Evolutionary conservation across 2,329 filamentous ascomycete genomes (phyloP), one percentile per base, ranked within the genome.

Genomic region (Neofusicoccum ribis): DNA sequence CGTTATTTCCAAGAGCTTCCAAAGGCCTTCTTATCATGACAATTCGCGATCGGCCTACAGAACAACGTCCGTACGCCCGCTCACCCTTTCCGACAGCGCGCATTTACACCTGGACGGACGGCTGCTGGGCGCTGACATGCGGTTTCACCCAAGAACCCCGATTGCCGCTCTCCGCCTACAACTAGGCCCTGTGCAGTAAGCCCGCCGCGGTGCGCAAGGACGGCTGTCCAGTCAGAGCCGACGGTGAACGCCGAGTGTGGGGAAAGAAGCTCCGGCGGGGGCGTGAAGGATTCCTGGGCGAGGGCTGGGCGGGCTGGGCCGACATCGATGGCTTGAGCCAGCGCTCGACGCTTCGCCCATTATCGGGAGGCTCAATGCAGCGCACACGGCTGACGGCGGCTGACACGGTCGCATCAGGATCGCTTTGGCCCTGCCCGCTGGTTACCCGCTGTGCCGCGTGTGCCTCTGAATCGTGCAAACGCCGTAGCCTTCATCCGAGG

Each of bases 191-290:
- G 52, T 14, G 23, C 8, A 46, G 39, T 17, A 59, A 59, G 54
- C 39, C 23, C 34, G 50, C 51, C 37, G 37, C 37, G 6, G 37
- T 39, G 14, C 4, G 3, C 51, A n/a, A 20, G 5, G 8, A 5
- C 17, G 7, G 39, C 23, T 20, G 39, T n/a, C 54, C 54, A 59
- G 39, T 59, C 54, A 59, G 39, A 59, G 12, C 15, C 37, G 8
- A n/a, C 36, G 52, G n/a, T 14, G 20, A 15, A 44, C 6, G 6
- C 20, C 36, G 6, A 43, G 17, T 43, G 52, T 44, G 52, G 52
- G 52, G 52, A 59, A 46, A 31, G 27, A 59, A 59, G 54, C 54
- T 46, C 54, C 17, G 50, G 34, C n/a, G 34, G 50, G 17, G 34
- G 4, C 8, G 37, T 3, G 37, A 39, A 44, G 15, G 54, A 46